Evolutionary conservation across 768 basidiomycete genomes (phyloP).

Genomic region (Amanita exitialis): DNA sequence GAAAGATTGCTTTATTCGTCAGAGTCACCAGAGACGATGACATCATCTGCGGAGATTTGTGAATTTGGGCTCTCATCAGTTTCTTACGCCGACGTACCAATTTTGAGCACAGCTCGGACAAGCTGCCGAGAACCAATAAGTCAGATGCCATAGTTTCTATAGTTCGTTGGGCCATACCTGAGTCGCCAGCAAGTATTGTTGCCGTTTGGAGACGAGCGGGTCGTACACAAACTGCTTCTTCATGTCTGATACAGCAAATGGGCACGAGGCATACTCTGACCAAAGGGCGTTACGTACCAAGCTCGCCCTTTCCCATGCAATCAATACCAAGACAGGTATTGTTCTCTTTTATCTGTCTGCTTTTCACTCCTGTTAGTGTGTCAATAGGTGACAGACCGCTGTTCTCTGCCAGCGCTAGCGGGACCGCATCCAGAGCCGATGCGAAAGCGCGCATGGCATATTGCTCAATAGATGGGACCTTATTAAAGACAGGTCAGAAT

Average conservation of each 20-base stretch:
- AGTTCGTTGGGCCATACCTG: conserved; percentile 41
- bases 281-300: conserved; percentile 43
- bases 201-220: conserved; percentile 93
- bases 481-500: not conserved
- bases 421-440: conserved; percentile 89
- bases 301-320: conserved; percentile 77
- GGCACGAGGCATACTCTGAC: not conserved
- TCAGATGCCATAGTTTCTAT: not conserved
- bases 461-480: conserved; percentile 97
- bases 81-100: conserved; percentile 39
- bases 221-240: conserved; percentile 96
- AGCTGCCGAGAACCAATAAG: conserved; percentile 30
- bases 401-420: conserved; percentile 95
- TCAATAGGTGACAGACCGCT: conserved; percentile 94
- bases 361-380: conserved; percentile 93
- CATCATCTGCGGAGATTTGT: conserved; percentile 49
- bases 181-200: conserved; percentile 95
- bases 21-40: conserved; percentile 61
- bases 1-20: conserved; percentile 40
- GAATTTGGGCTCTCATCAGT: not conserved
- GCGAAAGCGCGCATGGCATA: conserved; percentile 99
- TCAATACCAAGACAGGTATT: conserved; percentile 89
- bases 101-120: conserved; percentile 81
- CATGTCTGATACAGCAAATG: conserved; percentile 59
- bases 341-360: conserved; percentile 79